phyloP scores from a whole-genome alignment of 1,284 basidiomycete species.

The Papiliotrema terrestris region DNA sequence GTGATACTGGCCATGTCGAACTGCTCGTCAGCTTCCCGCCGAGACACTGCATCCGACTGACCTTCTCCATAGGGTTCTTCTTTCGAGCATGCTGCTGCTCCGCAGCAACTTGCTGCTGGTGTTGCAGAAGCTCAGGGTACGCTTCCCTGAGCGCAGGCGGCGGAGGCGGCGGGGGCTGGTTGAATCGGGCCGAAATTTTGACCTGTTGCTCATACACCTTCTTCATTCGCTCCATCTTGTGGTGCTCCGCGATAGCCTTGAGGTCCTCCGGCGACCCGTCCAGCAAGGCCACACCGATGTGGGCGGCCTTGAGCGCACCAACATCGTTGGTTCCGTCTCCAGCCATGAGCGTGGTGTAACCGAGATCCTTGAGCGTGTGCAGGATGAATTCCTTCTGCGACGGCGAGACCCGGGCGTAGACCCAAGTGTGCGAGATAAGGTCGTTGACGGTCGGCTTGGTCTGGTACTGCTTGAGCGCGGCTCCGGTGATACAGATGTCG shows the following conservation, averaged over 20 bases:
- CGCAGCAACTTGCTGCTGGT: slow-evolving; percentile 71
- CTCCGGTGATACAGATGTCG: slow-evolving; percentile 91
- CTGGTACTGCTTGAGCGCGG: slow-evolving; percentile 81
- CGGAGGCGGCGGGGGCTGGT: slow-evolving; percentile 85
- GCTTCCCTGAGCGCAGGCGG: slow-evolving; percentile 76
- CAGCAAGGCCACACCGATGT: slow-evolving; percentile 87
- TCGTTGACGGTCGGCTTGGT: slow-evolving; percentile 60
- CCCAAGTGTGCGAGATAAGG: slow-evolving; percentile 89
- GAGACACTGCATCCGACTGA: slow-evolving; percentile 37
- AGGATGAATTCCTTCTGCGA: slow-evolving; percentile 90
- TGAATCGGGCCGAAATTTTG: slow-evolving; percentile 80
- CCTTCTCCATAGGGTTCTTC: slow-evolving; percentile 86
- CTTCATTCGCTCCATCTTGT: slow-evolving; percentile 81
- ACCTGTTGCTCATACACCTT: slow-evolving; percentile 94
- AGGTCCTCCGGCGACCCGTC: slow-evolving; percentile 88
- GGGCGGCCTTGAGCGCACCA: slow-evolving; percentile 91
- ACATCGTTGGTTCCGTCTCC: slow-evolving; percentile 97
- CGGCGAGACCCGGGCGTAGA: slow-evolving; percentile 95
- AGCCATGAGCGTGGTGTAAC: slow-evolving; percentile 90
- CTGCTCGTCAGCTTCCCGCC: slow-evolving; percentile 48
- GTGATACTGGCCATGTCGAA: slow-evolving; percentile 86
- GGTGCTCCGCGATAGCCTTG: slow-evolving; percentile 87
- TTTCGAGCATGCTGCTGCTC: slow-evolving; percentile 64
- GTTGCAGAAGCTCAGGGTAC: slow-evolving; percentile 84
- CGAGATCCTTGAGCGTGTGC: slow-evolving; percentile 77